phyloP scores from a whole-genome alignment of 371 early-diverging fungal species.

The Circinella minor region DNA sequence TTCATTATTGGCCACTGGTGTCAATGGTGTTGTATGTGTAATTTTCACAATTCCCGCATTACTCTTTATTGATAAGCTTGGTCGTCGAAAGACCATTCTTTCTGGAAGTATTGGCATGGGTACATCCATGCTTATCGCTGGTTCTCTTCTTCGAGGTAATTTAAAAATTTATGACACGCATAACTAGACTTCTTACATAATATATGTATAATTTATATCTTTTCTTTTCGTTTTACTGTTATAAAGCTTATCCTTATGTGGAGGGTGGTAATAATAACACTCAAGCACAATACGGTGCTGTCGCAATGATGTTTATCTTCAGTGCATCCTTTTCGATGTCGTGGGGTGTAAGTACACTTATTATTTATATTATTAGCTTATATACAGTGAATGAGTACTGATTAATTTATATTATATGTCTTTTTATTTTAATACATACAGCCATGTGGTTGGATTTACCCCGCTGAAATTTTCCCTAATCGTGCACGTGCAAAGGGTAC shows the following conservation, averaged over 20 bases:
- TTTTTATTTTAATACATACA: no score
- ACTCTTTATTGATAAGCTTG: conserved; percentile 24
- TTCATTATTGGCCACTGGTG: conserved; percentile 30
- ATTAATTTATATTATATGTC: no score
- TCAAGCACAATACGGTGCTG: conserved; percentile 28
- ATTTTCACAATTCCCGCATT: conserved; percentile 30
- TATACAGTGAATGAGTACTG: no score
- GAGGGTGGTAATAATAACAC: conserved; percentile 23
- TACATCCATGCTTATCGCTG: conserved; percentile 29
- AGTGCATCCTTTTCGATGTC: conserved; percentile 20
- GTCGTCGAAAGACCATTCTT: conserved; percentile 23
- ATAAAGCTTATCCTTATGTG: conserved; percentile 16
- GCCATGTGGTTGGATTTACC: conserved; percentile 89
- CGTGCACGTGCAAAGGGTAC: conserved; percentile 22
- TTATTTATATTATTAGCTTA: no score
- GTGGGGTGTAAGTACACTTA: conserved; percentile 49
- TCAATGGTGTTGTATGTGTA: conserved; percentile 30
- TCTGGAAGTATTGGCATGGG: conserved; percentile 26
- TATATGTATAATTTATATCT: conserved; percentile 37
- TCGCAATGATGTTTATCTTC: conserved; percentile 30
- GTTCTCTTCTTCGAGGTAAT: conserved; percentile 36
- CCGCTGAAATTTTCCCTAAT: conserved; percentile 79
- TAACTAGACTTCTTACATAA: no score
- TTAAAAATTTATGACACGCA: conserved; percentile 9
- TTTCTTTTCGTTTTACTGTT: not conserved